phyloP scores from a whole-genome alignment of 2,329 filamentous ascomycete species.

The Colletotrichum sansevieriae region DNA sequence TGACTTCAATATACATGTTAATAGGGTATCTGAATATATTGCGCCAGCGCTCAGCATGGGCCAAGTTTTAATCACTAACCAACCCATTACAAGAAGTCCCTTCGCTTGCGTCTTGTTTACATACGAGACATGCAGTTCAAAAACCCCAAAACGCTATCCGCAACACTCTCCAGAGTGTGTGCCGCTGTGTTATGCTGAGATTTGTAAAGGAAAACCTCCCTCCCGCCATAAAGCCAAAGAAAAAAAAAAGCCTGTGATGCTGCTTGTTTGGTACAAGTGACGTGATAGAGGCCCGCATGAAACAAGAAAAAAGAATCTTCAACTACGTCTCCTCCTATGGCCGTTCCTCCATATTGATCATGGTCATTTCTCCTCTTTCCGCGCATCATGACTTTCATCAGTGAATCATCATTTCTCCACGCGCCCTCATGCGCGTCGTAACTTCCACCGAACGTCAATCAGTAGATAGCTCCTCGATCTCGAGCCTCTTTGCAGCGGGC shows the following conservation, averaged over 20 bases:
- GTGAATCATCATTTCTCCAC: neutral
- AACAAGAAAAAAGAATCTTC: neutral
- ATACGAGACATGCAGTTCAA: neutral
- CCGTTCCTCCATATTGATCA: neutral
- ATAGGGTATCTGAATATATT: neutral
- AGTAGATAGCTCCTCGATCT: slow-evolving; percentile 57
- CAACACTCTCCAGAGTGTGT: neutral
- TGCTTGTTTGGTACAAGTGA: slow-evolving; percentile 20
- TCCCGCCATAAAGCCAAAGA: neutral
- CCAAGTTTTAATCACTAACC: neutral
- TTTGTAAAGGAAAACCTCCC: neutral
- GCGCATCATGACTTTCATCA: neutral
- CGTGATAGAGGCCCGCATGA: neutral
- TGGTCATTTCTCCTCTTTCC: slow-evolving; percentile 22
- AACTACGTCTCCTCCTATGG: neutral
- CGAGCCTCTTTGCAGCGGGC: slow-evolving; percentile 66
- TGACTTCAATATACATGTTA: too few species aligned
- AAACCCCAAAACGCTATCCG: neutral
- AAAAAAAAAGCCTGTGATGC: neutral
- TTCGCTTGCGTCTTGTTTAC: neutral
- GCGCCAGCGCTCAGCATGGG: neutral
- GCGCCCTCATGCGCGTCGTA: neutral
- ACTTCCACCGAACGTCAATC: slow-evolving; percentile 43
- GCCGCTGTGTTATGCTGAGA: neutral
- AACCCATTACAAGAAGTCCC: neutral